phyloP scores from a whole-genome alignment of 2,329 filamentous ascomycete species.

The Colletotrichum sp. region DNA sequence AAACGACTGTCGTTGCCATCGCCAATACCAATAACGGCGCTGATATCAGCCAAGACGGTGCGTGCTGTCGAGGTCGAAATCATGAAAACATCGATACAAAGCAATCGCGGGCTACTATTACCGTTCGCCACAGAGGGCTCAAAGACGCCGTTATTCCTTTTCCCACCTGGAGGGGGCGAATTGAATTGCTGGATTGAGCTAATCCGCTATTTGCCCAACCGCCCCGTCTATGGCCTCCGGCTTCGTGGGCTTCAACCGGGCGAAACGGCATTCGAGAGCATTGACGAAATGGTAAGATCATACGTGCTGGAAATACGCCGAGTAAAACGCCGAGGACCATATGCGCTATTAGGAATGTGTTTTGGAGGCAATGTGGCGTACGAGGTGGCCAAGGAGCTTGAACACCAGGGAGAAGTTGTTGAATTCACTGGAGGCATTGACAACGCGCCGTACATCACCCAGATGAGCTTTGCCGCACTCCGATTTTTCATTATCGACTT shows the following conservation, averaged over 20 bases:
- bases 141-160: not conserved
- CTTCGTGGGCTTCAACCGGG: not conserved
- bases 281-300: not conserved
- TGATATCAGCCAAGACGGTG: not conserved
- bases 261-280: not conserved
- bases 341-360: not conserved
- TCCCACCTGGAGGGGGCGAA: not conserved
- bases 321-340: not conserved
- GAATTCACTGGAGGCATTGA: not conserved
- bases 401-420: not conserved
- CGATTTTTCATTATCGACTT: slow-evolving; percentile 6
- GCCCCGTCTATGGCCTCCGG: not conserved
- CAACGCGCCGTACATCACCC: not conserved
- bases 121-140: not conserved
- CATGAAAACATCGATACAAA: not conserved
- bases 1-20: not conserved
- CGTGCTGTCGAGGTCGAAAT: not conserved
- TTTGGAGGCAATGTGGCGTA: not conserved
- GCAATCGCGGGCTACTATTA: not conserved
- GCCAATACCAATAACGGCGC: not conserved
- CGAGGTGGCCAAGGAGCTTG: not conserved
- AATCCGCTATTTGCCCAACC: not conserved
- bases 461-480: slow-evolving; percentile 2
- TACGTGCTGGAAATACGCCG: not conserved
- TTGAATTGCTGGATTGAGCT: not conserved